phyloP scores from a whole-genome alignment of 495 filamentous ascomycete species.

The Recurvomyces mirabilis region DNA sequence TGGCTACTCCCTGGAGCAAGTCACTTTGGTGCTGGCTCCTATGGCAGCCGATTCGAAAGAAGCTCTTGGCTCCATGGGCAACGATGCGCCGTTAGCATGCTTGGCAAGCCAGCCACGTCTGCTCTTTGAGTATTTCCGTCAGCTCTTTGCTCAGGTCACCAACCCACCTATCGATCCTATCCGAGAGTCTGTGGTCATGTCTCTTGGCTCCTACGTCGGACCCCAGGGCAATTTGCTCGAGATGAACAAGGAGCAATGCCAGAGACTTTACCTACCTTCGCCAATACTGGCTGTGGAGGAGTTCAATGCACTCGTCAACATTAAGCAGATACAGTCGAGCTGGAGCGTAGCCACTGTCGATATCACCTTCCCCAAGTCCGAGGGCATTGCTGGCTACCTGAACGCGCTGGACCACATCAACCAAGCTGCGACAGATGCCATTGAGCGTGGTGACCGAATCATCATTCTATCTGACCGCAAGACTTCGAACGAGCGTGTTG shows the following conservation, averaged over 20 bases:
- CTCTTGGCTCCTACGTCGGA: conserved; percentile 91
- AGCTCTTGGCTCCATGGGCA: conserved; percentile 98
- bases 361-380: conserved; percentile 84
- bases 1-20: conserved; percentile 95
- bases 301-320: conserved; percentile 80
- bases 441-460: conserved; percentile 74
- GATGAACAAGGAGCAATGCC: conserved; percentile 86
- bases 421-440: conserved; percentile 70
- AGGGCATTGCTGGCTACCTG: conserved; percentile 78
- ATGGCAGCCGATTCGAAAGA: conserved; percentile 99
- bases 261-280: conserved; percentile 73
- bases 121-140: conserved; percentile 95
- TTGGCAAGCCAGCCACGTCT: conserved; percentile 80
- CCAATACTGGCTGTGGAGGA: conserved; percentile 85
- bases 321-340: conserved; percentile 58
- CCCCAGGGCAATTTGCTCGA: conserved; percentile 95
- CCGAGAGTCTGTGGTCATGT: conserved; percentile 98
- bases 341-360: conserved; percentile 95
- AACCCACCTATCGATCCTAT: conserved; percentile 99
- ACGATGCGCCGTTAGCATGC: conserved; percentile 91
- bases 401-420: conserved; percentile 85
- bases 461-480: conserved; percentile 87
- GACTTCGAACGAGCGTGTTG: conserved; percentile 69
- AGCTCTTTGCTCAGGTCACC: conserved; percentile 97
- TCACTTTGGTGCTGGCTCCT: conserved; percentile 83